Evolutionary conservation across 2,329 filamentous ascomycete genomes (phyloP), one percentile per base, ranked within the genome.

Genomic region (Fusarium redolens): DNA sequence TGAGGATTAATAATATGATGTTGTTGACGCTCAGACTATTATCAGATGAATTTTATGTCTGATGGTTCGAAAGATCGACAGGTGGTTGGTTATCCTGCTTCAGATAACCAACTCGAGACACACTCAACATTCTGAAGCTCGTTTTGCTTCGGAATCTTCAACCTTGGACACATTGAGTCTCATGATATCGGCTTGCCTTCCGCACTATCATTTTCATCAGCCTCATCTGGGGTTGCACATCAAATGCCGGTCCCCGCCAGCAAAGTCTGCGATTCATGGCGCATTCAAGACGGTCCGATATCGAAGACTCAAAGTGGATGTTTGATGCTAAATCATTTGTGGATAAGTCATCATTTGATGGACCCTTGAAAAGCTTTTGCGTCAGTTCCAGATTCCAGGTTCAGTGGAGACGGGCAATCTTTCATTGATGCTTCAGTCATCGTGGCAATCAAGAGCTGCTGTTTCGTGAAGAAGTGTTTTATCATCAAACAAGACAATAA

Each of bases 221-320:
- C 51, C 45, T 68, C 61, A 58, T 64, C 57, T 43, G 57, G 56
- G 61, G 70, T 54, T 43, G 47, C 59, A 41, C 33, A 10, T 50
- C 56, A 60, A 71, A 38, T 60, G 44, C 66, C 61, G 57, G 50
- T 37, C 43, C 37, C 68, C 41, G 55, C 62, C 56, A 68, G 31
- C 50, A 70, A 56, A 68, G 62, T 47, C 47, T 38, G 50, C 61
- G 37, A 65, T 58, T 43, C 31, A 66, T 58, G 54, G 52, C 47
- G 56, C 60, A 31, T 45, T 31, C 69, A 51, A 73, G 68, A 74
- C 71, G 71, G 71, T 65, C 71, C 71, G 71, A 73, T 74, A 71
- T 67, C 41, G 25, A 64, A 54, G 43, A 63, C 25, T 28, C 30
- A 18, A 17, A 48, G 69, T 72, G 70, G 61, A 54, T 67, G 59